Conservation (phyloP, 768 basidiomycete species). For the Mycena leptocephala region DNA sequence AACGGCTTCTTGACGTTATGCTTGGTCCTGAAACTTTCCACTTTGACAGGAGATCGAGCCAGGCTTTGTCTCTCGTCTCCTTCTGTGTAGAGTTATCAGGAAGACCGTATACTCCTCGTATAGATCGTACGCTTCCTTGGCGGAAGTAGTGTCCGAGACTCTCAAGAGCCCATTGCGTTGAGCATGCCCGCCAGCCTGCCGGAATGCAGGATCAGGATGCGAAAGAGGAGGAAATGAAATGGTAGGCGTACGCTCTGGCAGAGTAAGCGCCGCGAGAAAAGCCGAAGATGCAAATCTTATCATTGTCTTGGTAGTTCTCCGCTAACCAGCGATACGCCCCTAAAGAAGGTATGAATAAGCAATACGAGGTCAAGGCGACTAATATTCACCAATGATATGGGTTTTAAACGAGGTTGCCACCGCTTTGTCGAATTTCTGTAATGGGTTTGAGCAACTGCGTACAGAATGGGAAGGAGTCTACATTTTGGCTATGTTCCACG, state of each 20-base stretch:
- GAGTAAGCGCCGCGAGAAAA: slow-evolving; percentile 26
- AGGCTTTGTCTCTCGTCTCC: slow-evolving; percentile 2
- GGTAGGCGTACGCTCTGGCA: slow-evolving; percentile 12
- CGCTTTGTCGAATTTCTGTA: slow-evolving; percentile 16
- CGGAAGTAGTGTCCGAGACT: slow-evolving; percentile 10
- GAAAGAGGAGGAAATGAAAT: slow-evolving; percentile 4
- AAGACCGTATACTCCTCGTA: slow-evolving; percentile 6
- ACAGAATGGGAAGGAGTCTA: background rate
- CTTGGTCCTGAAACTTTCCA: slow-evolving; percentile 7
- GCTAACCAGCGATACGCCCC: slow-evolving; percentile 18
- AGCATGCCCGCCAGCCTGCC: slow-evolving; percentile 25
- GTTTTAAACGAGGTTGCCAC: slow-evolving; percentile 12
- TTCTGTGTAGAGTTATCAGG: background rate
- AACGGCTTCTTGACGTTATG: slow-evolving; percentile 15
- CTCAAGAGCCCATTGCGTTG: slow-evolving; percentile 23
- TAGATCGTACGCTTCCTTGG: background rate
- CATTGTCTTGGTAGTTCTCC: slow-evolving; percentile 9
- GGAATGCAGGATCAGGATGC: background rate
- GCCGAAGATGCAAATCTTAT: slow-evolving; percentile 27
- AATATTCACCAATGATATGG: slow-evolving; percentile 12
- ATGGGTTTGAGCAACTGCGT: background rate
- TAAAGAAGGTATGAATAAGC: slow-evolving; percentile 15
- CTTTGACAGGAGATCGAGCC: background rate
- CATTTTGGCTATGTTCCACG: slow-evolving; percentile 3
- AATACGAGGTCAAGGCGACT: background rate